These are phyloP conservation scores for Phytophthora melonis DNA, from an alignment of 352 stramenopile species.

Conservation along the genomic window DNA sequence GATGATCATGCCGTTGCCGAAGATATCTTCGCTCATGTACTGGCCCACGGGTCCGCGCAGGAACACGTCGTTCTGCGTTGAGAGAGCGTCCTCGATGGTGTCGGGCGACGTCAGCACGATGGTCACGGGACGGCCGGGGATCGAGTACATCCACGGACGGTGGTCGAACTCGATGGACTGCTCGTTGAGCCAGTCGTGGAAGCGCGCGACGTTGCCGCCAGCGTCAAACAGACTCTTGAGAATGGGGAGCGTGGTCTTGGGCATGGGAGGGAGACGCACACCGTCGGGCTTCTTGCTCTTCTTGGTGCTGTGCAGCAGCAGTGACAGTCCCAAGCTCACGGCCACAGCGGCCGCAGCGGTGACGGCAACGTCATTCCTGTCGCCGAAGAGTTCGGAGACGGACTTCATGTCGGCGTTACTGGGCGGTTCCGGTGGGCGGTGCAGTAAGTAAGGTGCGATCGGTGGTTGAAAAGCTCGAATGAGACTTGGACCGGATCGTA, in stretches of 20 bases:
- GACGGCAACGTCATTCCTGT: slow-evolving; percentile 20
- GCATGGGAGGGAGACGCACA: slow-evolving; percentile 33
- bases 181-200: slow-evolving; percentile 61
- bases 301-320: slow-evolving; percentile 33
- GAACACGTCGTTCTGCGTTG: slow-evolving; percentile 70
- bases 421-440: slow-evolving; percentile 19
- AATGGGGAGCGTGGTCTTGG: slow-evolving; percentile 42
- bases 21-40: slow-evolving; percentile 54
- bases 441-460: background rate
- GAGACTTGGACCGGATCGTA: slow-evolving; percentile 2
- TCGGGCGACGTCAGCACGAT: slow-evolving; percentile 49
- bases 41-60: slow-evolving; percentile 51
- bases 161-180: slow-evolving; percentile 47
- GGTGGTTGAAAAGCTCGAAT: slow-evolving; percentile 21
- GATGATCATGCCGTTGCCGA: slow-evolving; percentile 61
- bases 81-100: slow-evolving; percentile 55
- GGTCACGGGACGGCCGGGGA: slow-evolving; percentile 43
- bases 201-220: slow-evolving; percentile 31
- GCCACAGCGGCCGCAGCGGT: slow-evolving; percentile 24
- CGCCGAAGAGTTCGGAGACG: slow-evolving; percentile 22
- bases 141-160: slow-evolving; percentile 44
- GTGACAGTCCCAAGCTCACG: slow-evolving; percentile 34
- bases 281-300: slow-evolving; percentile 29
- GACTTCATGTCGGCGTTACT: slow-evolving; percentile 28
- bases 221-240: slow-evolving; percentile 49